These are phyloP conservation scores for Immersiporthe knoxdaviesiana DNA, from an alignment of 2,329 filamentous ascomycete species.

Conservation along the genomic window DNA sequence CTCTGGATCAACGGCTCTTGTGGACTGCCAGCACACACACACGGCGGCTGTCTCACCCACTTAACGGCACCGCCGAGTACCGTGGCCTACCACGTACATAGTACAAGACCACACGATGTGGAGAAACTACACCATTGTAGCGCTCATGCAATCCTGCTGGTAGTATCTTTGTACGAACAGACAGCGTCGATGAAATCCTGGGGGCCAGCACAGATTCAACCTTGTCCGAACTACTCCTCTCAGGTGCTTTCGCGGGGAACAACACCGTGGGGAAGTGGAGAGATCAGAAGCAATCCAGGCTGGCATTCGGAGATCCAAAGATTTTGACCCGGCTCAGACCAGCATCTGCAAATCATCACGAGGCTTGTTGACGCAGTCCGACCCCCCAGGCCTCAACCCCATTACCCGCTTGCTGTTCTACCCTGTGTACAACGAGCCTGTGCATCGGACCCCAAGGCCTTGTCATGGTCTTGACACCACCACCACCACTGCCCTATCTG, in stretches of 20 bases:
- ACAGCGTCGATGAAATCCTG: neutral
- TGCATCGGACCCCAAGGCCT: neutral
- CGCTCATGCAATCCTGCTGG: neutral
- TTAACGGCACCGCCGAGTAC: neutral
- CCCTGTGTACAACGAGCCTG: neutral
- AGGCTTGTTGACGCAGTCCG: neutral
- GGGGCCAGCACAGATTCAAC: slow-evolving; percentile 8
- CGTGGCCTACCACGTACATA: no score
- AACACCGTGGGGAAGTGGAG: slow-evolving; percentile 21
- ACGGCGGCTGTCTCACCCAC: neutral
- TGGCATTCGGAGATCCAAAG: slow-evolving; percentile 17
- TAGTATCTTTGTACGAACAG: neutral
- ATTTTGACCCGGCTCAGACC: slow-evolving; percentile 1
- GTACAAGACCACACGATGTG: neutral
- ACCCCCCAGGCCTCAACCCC: neutral
- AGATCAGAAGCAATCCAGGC: slow-evolving; percentile 16
- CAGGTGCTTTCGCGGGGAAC: neutral
- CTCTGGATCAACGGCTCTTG: slow-evolving; percentile 4
- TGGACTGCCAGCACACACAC: slow-evolving; percentile 5
- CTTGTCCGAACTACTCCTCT: slow-evolving; percentile 16
- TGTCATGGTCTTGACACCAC: neutral
- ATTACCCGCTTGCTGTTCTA: neutral
- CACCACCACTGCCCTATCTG: neutral
- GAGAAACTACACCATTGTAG: neutral
- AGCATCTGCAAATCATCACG: slow-evolving; percentile 13